Evolutionary conservation across 225 moss, liverwort and hornwort species (phyloP).

Genomic region (Takakia lepidozioides): DNA sequence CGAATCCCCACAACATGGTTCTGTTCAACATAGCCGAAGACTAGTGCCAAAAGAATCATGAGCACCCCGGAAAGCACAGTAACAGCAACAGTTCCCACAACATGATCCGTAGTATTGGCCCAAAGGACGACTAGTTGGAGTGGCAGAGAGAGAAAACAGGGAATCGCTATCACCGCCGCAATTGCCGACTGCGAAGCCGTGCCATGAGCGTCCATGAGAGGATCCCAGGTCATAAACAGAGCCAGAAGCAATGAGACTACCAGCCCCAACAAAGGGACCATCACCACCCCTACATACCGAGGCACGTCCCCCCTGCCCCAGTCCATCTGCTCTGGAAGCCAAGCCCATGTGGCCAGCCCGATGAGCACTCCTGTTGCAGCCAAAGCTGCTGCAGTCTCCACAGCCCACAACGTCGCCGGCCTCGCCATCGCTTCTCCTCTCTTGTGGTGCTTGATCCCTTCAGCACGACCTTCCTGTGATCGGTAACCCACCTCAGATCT

Average conservation of each 20-base stretch:
- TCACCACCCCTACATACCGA: constrained; percentile 24
- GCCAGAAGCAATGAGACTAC: constrained; percentile 39
- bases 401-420: no score
- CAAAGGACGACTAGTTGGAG: constrained; percentile 47
- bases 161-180: constrained; percentile 38
- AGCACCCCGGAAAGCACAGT: constrained; percentile 47
- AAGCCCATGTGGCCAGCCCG: constrained; percentile 41
- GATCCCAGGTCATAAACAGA: constrained; percentile 58
- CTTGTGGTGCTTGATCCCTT: no score
- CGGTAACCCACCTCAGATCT: no score
- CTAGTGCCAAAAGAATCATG: constrained; percentile 30
- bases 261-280: constrained; percentile 49
- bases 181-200: constrained; percentile 51
- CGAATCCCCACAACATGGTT: constrained; percentile 75
- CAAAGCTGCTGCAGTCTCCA: no score
- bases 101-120: constrained; percentile 39
- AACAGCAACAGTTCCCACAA: constrained; percentile 46
- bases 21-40: constrained; percentile 65
- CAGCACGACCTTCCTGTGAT: no score
- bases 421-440: no score
- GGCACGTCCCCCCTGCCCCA: constrained; percentile 35
- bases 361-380: no score
- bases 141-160: constrained; percentile 40
- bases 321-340: constrained; percentile 35
- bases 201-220: constrained; percentile 38